Base-by-base conservation (phyloP, 495 filamentous ascomycete species). In the Penicillium odoratum region DNA sequence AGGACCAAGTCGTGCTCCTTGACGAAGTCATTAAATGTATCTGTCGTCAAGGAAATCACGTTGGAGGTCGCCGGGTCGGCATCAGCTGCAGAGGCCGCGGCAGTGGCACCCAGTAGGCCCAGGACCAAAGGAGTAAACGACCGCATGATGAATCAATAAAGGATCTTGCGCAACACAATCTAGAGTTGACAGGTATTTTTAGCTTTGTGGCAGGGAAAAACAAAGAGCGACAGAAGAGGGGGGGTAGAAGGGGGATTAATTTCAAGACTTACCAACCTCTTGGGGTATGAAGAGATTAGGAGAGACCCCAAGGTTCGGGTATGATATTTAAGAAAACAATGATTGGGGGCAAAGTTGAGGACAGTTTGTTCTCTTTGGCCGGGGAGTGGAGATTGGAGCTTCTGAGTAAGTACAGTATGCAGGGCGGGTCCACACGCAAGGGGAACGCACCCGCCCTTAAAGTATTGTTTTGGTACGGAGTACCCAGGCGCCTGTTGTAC, bases 1-100 rank as follows among this genome's bases (percentile, higher is more conserved):
- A 99, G 83, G 45, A 99, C 94, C 54, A 98, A 81, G 63, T 89
- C 85, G 70, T 98, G 86, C 58, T 88, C 81, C 64, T 87, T 90
- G 59, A 99, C 76, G 76, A 97, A 99, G 49, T 83, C 81, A 46
- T 86, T 75, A 67, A 98, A 98, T 44, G 83, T 92, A 64, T 94
- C 92, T 73, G 84, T 88, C 72, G 85, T 93, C 56, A 99, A 77
- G 34, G 90, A 83, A 59, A 87, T 78, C 43, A 98, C 94, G 70
- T 98, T 67, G 18, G 64, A 66, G 33, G 81, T 80, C 11, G 80
- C 81, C 34, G 79, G 76, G 53, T 78, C 78, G 30, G 54, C 63
- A 15, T 83, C 81, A 21, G 82, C 74, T 44, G 89, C 88, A 55
- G 87, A 86, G 55, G 78, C 83, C n/a, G 84, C 69, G 29, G 83